Evolutionary conservation across 495 filamentous ascomycete genomes (phyloP).

Genomic region (Tetracladium setigerum): DNA sequence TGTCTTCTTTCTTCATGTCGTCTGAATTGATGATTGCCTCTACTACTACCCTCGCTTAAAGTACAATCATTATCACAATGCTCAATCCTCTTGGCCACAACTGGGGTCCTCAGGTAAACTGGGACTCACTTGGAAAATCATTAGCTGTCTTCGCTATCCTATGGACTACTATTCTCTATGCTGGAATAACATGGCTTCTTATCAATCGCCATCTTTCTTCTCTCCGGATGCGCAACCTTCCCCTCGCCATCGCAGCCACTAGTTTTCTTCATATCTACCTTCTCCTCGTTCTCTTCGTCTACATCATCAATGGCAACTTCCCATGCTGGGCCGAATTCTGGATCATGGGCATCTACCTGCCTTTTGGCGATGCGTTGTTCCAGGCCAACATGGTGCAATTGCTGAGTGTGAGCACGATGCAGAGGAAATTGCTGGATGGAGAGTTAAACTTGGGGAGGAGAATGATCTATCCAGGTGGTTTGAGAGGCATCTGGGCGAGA

Average conservation of each 20-base stretch:
- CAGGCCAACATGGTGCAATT: slow-evolving; percentile 62
- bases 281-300: slow-evolving; percentile 49
- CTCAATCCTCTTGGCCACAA: slow-evolving; percentile 10
- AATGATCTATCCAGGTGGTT: slow-evolving; percentile 19
- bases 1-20: too few species aligned
- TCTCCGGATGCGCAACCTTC: slow-evolving; percentile 56
- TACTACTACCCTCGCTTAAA: too few species aligned
- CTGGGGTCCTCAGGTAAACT: slow-evolving; percentile 14
- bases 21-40: too few species aligned
- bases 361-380: slow-evolving; percentile 63
- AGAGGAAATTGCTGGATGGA: slow-evolving; percentile 33
- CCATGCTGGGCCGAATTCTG: slow-evolving; percentile 57
- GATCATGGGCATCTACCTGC: slow-evolving; percentile 68
- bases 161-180: slow-evolving; percentile 48
- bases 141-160: slow-evolving; percentile 37
- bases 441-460: slow-evolving; percentile 16
- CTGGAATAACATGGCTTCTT: slow-evolving; percentile 48
- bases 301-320: slow-evolving; percentile 49
- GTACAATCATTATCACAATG: too few species aligned
- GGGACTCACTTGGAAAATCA: slow-evolving; percentile 34
- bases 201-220: slow-evolving; percentile 45
- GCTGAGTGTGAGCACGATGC: slow-evolving; percentile 51
- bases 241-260: slow-evolving; percentile 50
- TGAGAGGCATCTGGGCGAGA: slow-evolving; percentile 19
- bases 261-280: slow-evolving; percentile 59